phyloP scores from a whole-genome alignment of 352 stramenopile species.

The Elongisporangium undulatum region DNA sequence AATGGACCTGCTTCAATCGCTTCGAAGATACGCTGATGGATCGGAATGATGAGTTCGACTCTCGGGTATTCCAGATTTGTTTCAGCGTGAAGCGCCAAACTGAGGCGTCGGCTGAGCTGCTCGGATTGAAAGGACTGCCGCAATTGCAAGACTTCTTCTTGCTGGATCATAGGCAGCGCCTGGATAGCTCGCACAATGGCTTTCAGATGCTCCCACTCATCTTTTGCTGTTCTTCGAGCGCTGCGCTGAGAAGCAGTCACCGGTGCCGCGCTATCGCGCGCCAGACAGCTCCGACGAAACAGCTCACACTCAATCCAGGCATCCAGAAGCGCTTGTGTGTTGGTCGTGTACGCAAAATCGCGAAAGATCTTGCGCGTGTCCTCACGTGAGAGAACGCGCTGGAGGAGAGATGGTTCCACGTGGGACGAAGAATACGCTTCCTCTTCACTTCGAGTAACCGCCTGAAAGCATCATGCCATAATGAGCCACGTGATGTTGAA shows the following conservation, averaged over 20 bases:
- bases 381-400: constrained; percentile 66
- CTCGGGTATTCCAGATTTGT: constrained; percentile 59
- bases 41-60: constrained; percentile 62
- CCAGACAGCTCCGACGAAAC: constrained; percentile 66
- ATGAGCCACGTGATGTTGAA: background rate
- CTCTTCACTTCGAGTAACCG: constrained; percentile 55
- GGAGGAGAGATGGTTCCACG: constrained; percentile 54
- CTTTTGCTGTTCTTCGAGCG: constrained; percentile 38
- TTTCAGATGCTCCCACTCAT: constrained; percentile 81
- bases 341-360: constrained; percentile 66
- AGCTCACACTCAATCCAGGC: constrained; percentile 85
- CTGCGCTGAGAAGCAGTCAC: constrained; percentile 20
- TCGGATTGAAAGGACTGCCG: constrained; percentile 64
- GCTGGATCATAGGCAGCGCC: constrained; percentile 47
- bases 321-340: constrained; percentile 62
- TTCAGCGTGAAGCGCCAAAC: constrained; percentile 57
- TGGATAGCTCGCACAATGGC: constrained; percentile 54
- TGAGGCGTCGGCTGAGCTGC: constrained; percentile 63
- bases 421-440: constrained; percentile 33
- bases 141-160: constrained; percentile 49
- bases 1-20: constrained; percentile 74
- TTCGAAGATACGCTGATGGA: constrained; percentile 79
- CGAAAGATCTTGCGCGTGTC: constrained; percentile 78
- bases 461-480: constrained; percentile 18
- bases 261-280: constrained; percentile 42